Percentiles rank a stretch among this genome's conserved stretches.
phyloP scores from a whole-genome alignment of 1,284 basidiomycete species.

The Heterobasidion occidentale region DNA sequence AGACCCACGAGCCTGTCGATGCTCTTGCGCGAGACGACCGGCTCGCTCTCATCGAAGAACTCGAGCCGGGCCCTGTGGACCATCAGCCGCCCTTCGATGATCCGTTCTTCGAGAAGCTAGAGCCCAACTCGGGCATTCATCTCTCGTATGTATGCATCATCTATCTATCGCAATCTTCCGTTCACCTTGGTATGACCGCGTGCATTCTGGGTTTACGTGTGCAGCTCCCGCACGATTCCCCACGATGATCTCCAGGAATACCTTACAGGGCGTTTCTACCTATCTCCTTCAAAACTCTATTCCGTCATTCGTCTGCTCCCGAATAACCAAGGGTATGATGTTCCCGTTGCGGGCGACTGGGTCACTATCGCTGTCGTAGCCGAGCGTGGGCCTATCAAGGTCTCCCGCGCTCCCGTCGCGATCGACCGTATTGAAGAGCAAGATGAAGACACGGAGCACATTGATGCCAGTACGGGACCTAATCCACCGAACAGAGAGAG shows the following conservation, averaged over 20 bases:
- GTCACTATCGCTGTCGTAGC: conserved; percentile 86
- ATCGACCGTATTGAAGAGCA: conserved; percentile 37
- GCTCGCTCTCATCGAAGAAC: conserved; percentile 66
- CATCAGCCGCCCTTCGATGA: conserved; percentile 61
- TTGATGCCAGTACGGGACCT: conserved; percentile 12
- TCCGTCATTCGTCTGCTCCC: conserved; percentile 72
- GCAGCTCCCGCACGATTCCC: conserved; percentile 64
- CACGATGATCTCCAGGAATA: conserved; percentile 80
- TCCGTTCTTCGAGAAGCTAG: conserved; percentile 65
- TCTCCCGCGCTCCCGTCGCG: conserved; percentile 58
- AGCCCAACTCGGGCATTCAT: conserved; percentile 85
- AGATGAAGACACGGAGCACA: conserved; percentile 18
- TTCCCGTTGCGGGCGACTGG: conserved; percentile 90
- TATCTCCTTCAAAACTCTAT: conserved; percentile 85
- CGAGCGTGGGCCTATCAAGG: conserved; percentile 69
- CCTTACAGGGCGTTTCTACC: conserved; percentile 76
- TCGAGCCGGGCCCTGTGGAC: conserved; percentile 69
- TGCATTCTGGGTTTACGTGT: not conserved
- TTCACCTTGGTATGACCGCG: not conserved
- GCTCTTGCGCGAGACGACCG: conserved; percentile 48
- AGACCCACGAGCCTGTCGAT: not conserved
- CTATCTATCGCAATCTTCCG: conserved; percentile 1
- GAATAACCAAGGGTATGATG: conserved; percentile 79
- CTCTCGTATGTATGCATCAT: conserved; percentile 53
- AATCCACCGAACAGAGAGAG: conserved; percentile 13